These are phyloP conservation scores for Hortaea werneckii DNA, from an alignment of 2,329 filamentous ascomycete species.

Conservation along the genomic window DNA sequence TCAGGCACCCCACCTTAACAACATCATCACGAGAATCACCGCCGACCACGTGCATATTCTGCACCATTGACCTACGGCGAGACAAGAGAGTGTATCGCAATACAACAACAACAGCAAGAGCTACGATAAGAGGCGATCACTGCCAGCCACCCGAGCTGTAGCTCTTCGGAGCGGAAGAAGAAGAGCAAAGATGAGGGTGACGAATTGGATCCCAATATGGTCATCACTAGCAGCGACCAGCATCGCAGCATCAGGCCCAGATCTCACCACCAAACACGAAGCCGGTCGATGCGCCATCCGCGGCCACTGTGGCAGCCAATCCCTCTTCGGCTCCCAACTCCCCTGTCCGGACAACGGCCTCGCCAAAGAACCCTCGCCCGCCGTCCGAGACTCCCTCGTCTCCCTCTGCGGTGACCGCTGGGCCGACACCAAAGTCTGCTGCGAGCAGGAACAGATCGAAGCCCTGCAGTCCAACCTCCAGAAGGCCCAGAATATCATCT, in stretches of 20 bases:
- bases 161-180: neutral
- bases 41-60: too few relatives aligned
- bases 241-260: constrained; percentile 1
- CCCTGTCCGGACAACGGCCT: constrained; percentile 87
- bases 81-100: too few relatives aligned
- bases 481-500: constrained; percentile 78
- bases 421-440: constrained; percentile 76
- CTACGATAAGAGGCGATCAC: neutral
- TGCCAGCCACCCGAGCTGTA: neutral
- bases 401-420: constrained; percentile 81
- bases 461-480: constrained; percentile 74
- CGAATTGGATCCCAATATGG: neutral
- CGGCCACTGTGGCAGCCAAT: constrained; percentile 82
- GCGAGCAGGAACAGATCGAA: constrained; percentile 68
- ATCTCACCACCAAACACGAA: constrained; percentile 49
- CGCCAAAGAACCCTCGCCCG: constrained; percentile 62
- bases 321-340: constrained; percentile 78
- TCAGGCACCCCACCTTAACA: too few relatives aligned
- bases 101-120: too few relatives aligned
- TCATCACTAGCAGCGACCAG: neutral
- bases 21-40: too few relatives aligned
- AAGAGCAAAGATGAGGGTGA: constrained; percentile 2
- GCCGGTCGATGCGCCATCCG: constrained; percentile 81
- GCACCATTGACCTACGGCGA: too few relatives aligned
- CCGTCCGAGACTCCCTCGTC: constrained; percentile 66